These are phyloP conservation scores for Pseudocercospora macadamiae DNA, from an alignment of 2,329 filamentous ascomycete species.

Conservation along the genomic window DNA sequence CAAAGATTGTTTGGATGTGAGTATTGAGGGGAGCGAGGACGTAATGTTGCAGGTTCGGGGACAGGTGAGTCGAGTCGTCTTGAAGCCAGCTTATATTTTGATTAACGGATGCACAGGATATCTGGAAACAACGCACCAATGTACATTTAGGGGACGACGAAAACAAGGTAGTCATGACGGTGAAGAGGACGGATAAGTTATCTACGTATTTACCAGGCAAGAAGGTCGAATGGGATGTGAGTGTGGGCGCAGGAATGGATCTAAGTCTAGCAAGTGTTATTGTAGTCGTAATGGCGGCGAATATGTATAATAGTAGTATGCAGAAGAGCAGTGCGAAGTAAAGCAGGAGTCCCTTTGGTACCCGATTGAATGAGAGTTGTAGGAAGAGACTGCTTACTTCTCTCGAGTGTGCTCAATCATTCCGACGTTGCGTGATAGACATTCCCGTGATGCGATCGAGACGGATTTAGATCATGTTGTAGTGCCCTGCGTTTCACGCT, in stretches of 20 bases:
- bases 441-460: too few relatives aligned
- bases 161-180: conserved; percentile 26
- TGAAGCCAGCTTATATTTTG: not conserved
- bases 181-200: conserved; percentile 22
- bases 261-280: conserved; percentile 23
- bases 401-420: too few relatives aligned
- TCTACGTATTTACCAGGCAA: conserved; percentile 24
- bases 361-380: not conserved
- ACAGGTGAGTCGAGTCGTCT: not conserved
- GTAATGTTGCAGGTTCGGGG: not conserved
- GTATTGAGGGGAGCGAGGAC: too few relatives aligned
- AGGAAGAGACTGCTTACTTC: not conserved
- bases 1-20: conserved; percentile 15
- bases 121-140: conserved; percentile 6
- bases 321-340: not conserved
- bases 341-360: not conserved
- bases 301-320: conserved; percentile 14
- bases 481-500: too few relatives aligned
- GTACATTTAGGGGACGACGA: conserved; percentile 25
- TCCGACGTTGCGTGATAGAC: too few relatives aligned
- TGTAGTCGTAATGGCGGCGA: conserved; percentile 14
- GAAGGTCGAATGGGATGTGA: conserved; percentile 25
- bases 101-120: not conserved
- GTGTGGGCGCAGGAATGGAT: conserved; percentile 29
- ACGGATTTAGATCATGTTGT: too few relatives aligned